Base-by-base conservation (phyloP, 2,329 filamentous ascomycete genomes). In the Fusarium buharicum region DNA sequence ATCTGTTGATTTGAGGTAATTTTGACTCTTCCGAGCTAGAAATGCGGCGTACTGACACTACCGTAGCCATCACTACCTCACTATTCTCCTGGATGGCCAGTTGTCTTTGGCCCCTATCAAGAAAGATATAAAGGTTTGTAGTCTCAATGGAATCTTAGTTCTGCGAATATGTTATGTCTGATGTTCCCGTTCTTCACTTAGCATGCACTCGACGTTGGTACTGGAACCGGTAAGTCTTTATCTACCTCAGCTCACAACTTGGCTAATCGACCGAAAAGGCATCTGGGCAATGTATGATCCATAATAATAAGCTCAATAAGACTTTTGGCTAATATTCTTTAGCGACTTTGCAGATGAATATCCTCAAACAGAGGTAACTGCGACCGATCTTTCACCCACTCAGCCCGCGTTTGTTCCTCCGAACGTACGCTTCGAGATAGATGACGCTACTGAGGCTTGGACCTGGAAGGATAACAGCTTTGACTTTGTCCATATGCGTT, bases 401-500 rank as follows among this genome's bases (percentile, higher is more conserved):
- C 65, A 68, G 3, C 65, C 65, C 1, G 13, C 51, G 34, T 68
- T 62, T 58, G 59, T 68, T n/a, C 64, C 64, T 2, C 64, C 65
- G 2, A 68, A 68, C 6, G 62, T 68, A 10, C 55, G 50, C 1
- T 68, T 68, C 33, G 55, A 66, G 12, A 49, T 68, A 22, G 65
- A 68, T 9, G 65, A 68, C 13, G 65, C 65, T 14, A 65, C 47
- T 1, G 48, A 20, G n/a, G 17, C 12, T 16, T 65, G 65, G 65
- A 68, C 65, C 3, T 66, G 64, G 62, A 45, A 50, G 3, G 11
- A 36, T 3, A 24, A 50, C 30, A 28, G 37, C 33, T 68, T 68
- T 9, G 59, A 64, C 36, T 64, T 68, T 1, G 22, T 68, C 27
- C 65, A 68, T 9, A 34, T 66, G 2, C 65, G 65, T 8, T 68